phyloP scores from a whole-genome alignment of 768 basidiomycete genomes.

The Trametes coccinea region DNA sequence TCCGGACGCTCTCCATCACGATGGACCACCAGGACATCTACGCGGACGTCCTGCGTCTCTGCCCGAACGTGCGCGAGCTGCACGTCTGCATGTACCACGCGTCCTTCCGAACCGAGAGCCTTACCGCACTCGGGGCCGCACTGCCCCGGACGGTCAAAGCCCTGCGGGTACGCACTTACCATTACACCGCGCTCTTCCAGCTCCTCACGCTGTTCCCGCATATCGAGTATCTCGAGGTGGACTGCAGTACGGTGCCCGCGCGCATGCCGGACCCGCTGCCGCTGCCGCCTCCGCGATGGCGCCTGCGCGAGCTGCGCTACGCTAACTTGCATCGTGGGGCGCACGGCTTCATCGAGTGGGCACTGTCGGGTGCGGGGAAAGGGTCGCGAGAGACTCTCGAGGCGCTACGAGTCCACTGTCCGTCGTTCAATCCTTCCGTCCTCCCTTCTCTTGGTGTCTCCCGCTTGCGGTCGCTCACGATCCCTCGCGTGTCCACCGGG shows the following conservation, averaged over 20 bases:
- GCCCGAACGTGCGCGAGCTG: slow-evolving; percentile 3
- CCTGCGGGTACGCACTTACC: slow-evolving; percentile 14
- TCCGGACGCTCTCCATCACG: not conserved
- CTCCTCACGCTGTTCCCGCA: slow-evolving; percentile 4
- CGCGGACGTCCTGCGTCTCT: slow-evolving; percentile 1
- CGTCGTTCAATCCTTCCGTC: not conserved
- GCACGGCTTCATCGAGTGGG: slow-evolving; percentile 10
- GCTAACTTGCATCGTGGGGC: slow-evolving; percentile 2
- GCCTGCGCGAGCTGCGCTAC: slow-evolving; percentile 16
- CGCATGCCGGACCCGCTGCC: not conserved
- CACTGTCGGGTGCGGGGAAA: slow-evolving; percentile 1
- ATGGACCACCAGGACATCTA: slow-evolving; percentile 8
- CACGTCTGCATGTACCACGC: slow-evolving; percentile 12
- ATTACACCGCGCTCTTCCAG: slow-evolving; percentile 14
- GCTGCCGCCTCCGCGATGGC: not conserved
- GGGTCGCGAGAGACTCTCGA: slow-evolving; percentile 6
- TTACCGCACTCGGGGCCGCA: not conserved
- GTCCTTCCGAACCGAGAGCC: slow-evolving; percentile 1
- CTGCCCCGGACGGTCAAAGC: not conserved
- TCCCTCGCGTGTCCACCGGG: not conserved
- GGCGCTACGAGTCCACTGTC: slow-evolving; percentile 12
- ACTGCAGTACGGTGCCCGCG: not conserved
- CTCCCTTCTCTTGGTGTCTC: slow-evolving; percentile 2
- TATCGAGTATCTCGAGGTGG: slow-evolving; percentile 15
- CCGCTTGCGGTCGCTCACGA: slow-evolving; percentile 4